phyloP scores from a whole-genome alignment of 148 eudicot genomes.

The Rhododendron molle region DNA sequence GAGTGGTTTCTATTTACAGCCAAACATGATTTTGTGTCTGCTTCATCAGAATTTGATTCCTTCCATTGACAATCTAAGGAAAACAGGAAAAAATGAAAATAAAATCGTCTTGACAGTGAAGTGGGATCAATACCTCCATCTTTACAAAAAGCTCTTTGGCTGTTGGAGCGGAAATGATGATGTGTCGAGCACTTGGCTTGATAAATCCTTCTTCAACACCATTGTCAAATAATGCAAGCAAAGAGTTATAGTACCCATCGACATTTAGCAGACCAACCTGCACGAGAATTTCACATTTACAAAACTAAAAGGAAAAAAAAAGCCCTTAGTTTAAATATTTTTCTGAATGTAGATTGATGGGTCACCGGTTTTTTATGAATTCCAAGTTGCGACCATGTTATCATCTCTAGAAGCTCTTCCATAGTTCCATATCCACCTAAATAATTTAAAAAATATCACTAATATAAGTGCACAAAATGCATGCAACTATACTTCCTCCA shows the following conservation, averaged over 20 bases:
- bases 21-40: background rate
- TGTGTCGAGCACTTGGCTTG: slow-evolving; percentile 66
- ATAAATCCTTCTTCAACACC: slow-evolving; percentile 99
- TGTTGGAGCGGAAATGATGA: slow-evolving; percentile 73
- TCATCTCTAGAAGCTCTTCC: slow-evolving; percentile 92
- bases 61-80: background rate
- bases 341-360: slow-evolving; percentile 4
- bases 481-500: background rate
- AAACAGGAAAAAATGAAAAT: background rate
- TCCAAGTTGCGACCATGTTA: slow-evolving; percentile 96
- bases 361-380: slow-evolving; percentile 82
- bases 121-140: slow-evolving; percentile 56
- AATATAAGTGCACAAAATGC: background rate
- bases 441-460: slow-evolving; percentile 5
- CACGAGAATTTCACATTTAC: background rate
- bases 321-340: background rate
- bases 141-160: slow-evolving; percentile 69
- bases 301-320: background rate
- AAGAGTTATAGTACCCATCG: slow-evolving; percentile 83
- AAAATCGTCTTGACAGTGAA: background rate
- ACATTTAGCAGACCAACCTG: slow-evolving; percentile 90
- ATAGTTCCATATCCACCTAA: slow-evolving; percentile 97
- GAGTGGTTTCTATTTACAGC: background rate
- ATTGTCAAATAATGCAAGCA: slow-evolving; percentile 82
- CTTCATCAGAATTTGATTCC: background rate